These are phyloP conservation scores for Aechmea fasciata DNA, from an alignment of 176 grass and related monocot species.

Conservation along the genomic window DNA sequence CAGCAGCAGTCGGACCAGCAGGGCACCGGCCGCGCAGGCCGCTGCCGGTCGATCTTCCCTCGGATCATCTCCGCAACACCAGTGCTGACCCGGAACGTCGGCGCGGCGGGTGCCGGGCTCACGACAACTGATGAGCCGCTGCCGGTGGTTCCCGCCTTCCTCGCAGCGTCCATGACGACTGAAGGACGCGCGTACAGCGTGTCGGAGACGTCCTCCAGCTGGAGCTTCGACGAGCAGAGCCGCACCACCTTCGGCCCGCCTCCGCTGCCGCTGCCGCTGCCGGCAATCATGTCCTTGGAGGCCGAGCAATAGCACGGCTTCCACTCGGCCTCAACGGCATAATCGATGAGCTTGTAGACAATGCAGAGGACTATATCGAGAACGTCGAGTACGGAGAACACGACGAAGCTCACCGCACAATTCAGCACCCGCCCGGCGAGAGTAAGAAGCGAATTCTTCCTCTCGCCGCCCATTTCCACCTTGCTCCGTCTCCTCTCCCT, in stretches of 20 bases:
- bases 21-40: conserved; percentile 22
- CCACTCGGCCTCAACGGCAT: conserved; percentile 78
- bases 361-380: conserved; percentile 80
- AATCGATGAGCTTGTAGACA: conserved; percentile 87
- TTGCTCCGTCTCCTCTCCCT: conserved; percentile 22
- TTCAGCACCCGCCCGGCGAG: conserved; percentile 42
- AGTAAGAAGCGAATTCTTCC: neutral
- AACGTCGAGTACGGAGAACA: conserved; percentile 83
- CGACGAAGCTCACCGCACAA: conserved; percentile 55
- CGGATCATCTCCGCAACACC: conserved; percentile 70
- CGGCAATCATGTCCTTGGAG: neutral
- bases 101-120: neutral
- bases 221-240: conserved; percentile 53
- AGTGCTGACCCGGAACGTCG: conserved; percentile 49
- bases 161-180: conserved; percentile 43
- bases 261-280: conserved; percentile 18
- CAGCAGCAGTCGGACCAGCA: conserved; percentile 99
- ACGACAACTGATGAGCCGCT: too few relatives aligned
- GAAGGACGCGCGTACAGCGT: conserved; percentile 81
- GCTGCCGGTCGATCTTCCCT: conserved; percentile 53
- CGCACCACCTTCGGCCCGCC: conserved; percentile 65
- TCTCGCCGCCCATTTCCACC: neutral
- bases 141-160: conserved; percentile 28
- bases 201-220: conserved; percentile 91
- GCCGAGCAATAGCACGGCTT: conserved; percentile 85